Evolutionary conservation across 495 filamentous ascomycete species (phyloP).

Genomic region (Neurospora intermedia): DNA sequence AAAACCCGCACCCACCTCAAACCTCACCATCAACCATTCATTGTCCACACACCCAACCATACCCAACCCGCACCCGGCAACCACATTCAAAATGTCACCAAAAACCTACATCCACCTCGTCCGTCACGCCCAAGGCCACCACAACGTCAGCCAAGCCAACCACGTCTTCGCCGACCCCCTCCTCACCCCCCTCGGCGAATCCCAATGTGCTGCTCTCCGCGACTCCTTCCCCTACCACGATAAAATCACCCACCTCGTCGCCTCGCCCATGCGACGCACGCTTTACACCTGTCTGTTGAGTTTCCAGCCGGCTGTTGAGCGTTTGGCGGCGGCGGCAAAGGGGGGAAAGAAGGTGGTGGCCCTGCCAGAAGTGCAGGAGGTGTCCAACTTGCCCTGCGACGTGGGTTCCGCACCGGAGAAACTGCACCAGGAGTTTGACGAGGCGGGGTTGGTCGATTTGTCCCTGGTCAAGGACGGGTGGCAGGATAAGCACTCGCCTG

Average conservation of each 20-base stretch:
- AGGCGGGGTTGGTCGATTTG: conserved; percentile 51
- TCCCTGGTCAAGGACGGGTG: conserved; percentile 49
- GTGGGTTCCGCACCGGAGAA: conserved; percentile 48
- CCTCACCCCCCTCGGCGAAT: conserved; percentile 64
- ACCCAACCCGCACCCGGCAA: background rate
- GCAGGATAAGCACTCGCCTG: conserved; percentile 49
- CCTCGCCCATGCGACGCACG: conserved; percentile 77
- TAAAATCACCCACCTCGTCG: conserved; percentile 59
- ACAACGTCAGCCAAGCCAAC: conserved; percentile 69
- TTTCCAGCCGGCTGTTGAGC: conserved; percentile 42
- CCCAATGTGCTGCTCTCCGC: conserved; percentile 60
- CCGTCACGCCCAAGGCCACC: conserved; percentile 53
- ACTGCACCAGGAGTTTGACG: conserved; percentile 48
- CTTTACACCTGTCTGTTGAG: conserved; percentile 67
- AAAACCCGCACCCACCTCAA: background rate
- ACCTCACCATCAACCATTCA: background rate
- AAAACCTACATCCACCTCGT: conserved; percentile 42
- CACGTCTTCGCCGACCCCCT: conserved; percentile 65
- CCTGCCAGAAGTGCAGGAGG: conserved; percentile 76
- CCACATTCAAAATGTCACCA: background rate
- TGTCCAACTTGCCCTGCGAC: conserved; percentile 66
- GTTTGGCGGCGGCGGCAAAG: conserved; percentile 9
- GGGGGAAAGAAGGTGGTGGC: conserved; percentile 41
- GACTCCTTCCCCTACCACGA: conserved; percentile 52
- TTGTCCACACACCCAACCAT: background rate